These are phyloP conservation scores for Xerocomellus chrysenteron DNA, from an alignment of 768 basidiomycete species.

Conservation along the genomic window DNA sequence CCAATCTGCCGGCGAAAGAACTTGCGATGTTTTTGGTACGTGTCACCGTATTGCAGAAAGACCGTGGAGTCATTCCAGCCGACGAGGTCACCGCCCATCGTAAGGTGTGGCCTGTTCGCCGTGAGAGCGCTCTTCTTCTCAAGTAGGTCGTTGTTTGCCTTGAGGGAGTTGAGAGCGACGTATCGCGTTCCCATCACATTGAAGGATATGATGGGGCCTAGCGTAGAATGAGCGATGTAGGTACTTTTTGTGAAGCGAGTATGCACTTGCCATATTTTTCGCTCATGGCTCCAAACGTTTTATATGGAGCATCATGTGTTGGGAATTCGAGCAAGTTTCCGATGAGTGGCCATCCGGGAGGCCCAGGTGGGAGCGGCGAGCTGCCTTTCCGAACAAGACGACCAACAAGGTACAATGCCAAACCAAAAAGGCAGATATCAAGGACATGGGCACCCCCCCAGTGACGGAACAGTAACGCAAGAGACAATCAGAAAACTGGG, in stretches of 20 bases:
- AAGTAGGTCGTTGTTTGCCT: slow-evolving; percentile 24
- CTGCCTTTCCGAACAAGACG: background rate
- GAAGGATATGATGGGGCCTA: slow-evolving; percentile 8
- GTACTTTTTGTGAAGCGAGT: background rate
- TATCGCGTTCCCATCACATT: slow-evolving; percentile 42
- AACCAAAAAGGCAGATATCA: background rate
- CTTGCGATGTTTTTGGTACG: slow-evolving; percentile 4
- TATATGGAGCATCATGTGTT: slow-evolving; percentile 44
- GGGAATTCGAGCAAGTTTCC: slow-evolving; percentile 61
- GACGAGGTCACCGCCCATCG: slow-evolving; percentile 22
- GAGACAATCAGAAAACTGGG: too few species aligned
- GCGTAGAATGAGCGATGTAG: slow-evolving; percentile 9
- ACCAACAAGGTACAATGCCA: background rate
- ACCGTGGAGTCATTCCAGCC: slow-evolving; percentile 2
- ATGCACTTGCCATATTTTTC: slow-evolving; percentile 45
- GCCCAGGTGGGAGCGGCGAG: slow-evolving; percentile 11
- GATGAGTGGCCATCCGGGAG: slow-evolving; percentile 37
- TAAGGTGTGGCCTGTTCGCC: slow-evolving; percentile 7
- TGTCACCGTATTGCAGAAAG: slow-evolving; percentile 12
- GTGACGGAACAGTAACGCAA: too few species aligned
- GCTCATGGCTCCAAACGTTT: slow-evolving; percentile 40
- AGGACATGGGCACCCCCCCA: background rate
- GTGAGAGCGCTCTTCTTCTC: slow-evolving; percentile 6
- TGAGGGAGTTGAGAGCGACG: slow-evolving; percentile 47
- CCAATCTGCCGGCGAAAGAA: slow-evolving; percentile 8